A percentile compares a stretch with the other conserved stretches of the same genome.
Evolutionary conservation across 2,329 filamentous ascomycete genomes (phyloP).

Genomic region (Trichoderma sp.): DNA sequence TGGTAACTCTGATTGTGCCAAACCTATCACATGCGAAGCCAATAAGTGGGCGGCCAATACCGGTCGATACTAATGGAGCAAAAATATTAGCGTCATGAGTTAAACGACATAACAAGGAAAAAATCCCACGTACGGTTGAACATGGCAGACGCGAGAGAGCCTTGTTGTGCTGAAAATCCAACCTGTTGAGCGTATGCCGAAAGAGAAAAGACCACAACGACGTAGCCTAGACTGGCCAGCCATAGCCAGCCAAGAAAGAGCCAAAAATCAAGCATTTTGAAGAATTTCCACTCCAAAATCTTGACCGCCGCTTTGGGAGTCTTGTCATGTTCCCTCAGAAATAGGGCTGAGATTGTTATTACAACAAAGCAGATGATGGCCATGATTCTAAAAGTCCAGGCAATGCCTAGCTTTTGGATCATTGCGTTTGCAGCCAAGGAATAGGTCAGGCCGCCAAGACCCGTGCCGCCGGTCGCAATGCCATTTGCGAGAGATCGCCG

Average conservation of each 20-base stretch:
- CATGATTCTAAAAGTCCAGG: constrained; percentile 66
- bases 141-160: constrained; percentile 68
- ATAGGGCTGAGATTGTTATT: constrained; percentile 60
- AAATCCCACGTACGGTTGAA: constrained; percentile 49
- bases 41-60: constrained; percentile 5
- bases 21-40: constrained; percentile 5
- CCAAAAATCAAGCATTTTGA: constrained; percentile 61
- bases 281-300: constrained; percentile 63
- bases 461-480: constrained; percentile 64
- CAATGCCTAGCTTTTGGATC: constrained; percentile 62
- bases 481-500: constrained; percentile 70
- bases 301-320: constrained; percentile 62
- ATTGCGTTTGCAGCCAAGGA: constrained; percentile 66
- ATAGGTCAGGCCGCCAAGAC: constrained; percentile 70
- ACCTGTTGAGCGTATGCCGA: constrained; percentile 70
- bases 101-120: too few species aligned
- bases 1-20: background rate
- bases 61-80: background rate
- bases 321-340: constrained; percentile 70
- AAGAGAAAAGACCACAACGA: constrained; percentile 71
- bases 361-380: constrained; percentile 63
- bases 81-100: background rate
- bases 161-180: constrained; percentile 65
- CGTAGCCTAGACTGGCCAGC: constrained; percentile 71
- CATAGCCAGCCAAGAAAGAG: constrained; percentile 66